Base-by-base conservation (phyloP, 23 red algal genomes). In the Pyropia yezoensis region DNA sequence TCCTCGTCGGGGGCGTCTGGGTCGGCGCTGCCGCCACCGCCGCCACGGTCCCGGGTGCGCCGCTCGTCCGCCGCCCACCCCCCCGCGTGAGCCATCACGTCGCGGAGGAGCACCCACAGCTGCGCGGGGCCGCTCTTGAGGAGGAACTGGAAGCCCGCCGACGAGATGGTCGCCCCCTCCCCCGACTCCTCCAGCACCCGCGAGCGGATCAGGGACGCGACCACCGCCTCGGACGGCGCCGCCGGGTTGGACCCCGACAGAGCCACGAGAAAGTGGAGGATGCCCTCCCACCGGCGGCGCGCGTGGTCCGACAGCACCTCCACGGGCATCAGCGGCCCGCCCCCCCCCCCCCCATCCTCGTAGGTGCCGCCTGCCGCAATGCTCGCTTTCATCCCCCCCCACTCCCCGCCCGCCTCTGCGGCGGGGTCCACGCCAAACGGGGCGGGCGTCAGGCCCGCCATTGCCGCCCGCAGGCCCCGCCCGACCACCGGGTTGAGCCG, bases 101-200 rank as follows among this genome's bases (percentile, higher is more conserved):
- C 75, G 15, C 80, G 70, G 55, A 90, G 65, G 9, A 90, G 61
- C 19, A 83, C 60, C 82, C 94, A 91, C 34, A 98, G 50, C 78
- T 98, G 94, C 16, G 87, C 65, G 26, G 20, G 59, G 19, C 72
- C 75, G 57, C 91, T 80, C 59, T 88, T 89, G 33, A 98, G 61
- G 18, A 98, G 53, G 73, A 90, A 91, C 57, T 79, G 85, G 62
- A 98, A 98, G 25, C 94, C 94, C 27, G 54, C 27, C 39, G 66
- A 70, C 14, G 94, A 91, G 73, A 98, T 98, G 49, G 63, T 70
- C 75, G 91, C 57, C 11, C 85, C 94, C 17, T 91, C 82, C 63
- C 69, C 66, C 39, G 64, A 34, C 47, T 80, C 33, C 59, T 98
- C 87, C 29, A 89, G 64, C 19, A 98, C 62, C 21, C 77, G 63